Evolutionary conservation across 495 filamentous ascomycete species (phyloP).

Genomic region (Penicillium paradoxum): DNA sequence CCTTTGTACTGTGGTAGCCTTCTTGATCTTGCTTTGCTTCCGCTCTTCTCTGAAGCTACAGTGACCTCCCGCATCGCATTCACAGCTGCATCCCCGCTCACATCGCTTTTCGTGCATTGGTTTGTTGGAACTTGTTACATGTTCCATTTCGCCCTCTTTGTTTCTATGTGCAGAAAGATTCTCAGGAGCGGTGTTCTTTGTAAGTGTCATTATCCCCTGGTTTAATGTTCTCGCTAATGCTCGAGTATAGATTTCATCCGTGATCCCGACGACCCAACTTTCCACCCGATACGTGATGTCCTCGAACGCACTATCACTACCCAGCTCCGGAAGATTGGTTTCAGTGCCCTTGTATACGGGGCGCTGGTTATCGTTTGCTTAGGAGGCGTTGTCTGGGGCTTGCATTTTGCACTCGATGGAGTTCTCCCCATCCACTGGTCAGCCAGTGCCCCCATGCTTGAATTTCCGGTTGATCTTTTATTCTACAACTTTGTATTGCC

Average conservation of each 20-base stretch:
- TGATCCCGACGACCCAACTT: constrained; percentile 96
- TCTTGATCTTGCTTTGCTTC: constrained; percentile 82
- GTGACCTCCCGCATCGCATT: constrained; percentile 71
- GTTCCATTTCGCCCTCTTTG: constrained; percentile 99
- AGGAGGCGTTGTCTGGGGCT: constrained; percentile 92
- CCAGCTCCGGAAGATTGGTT: constrained; percentile 92
- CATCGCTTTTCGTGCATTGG: constrained; percentile 95
- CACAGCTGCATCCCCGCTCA: constrained; percentile 68
- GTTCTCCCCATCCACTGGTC: constrained; percentile 91
- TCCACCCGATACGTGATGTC: constrained; percentile 96
- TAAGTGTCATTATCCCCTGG: constrained; percentile 37
- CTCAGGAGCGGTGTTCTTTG: constrained; percentile 89
- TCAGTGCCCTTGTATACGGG: constrained; percentile 93
- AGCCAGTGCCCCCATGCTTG: constrained; percentile 81
- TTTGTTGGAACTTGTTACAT: constrained; percentile 99
- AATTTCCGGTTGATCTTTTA: constrained; percentile 90
- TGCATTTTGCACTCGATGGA: constrained; percentile 57
- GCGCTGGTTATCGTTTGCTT: constrained; percentile 88
- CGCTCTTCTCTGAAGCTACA: constrained; percentile 77
- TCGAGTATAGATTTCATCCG: constrained; percentile 77
- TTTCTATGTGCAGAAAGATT: constrained; percentile 98
- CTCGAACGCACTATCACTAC: constrained; percentile 88
- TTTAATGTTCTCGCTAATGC: constrained; percentile 6
- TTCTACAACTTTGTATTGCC: constrained; percentile 97
- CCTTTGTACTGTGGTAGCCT: constrained; percentile 92